Evolutionary conservation across 257 asterid genomes (phyloP).

Genomic region (Fraxinus pennsylvanica): DNA sequence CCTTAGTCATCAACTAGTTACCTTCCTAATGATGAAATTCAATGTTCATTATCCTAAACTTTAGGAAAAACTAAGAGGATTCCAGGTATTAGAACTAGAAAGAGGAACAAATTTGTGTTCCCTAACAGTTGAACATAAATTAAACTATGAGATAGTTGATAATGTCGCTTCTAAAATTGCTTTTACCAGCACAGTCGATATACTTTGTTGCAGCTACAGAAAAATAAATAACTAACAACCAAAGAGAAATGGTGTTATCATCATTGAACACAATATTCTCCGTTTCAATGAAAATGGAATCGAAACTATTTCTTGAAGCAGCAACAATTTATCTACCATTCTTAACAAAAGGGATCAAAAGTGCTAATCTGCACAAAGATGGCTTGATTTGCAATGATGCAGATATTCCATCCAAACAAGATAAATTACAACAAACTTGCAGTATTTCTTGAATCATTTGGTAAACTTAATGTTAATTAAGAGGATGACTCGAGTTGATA

Average conservation of each 20-base stretch:
- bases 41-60: not conserved
- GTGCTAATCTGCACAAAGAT: not conserved
- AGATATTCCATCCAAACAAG: not conserved
- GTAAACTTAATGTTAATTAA: not conserved
- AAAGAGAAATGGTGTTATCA: not conserved
- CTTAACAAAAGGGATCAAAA: not conserved
- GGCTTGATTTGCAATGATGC: not conserved
- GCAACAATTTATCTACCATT: not conserved
- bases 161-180: not conserved
- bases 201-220: not conserved
- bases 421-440: not conserved
- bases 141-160: not conserved
- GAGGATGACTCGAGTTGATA: not conserved
- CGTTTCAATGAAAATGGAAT: constrained; percentile 7
- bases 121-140: not conserved
- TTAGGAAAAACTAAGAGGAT: not conserved
- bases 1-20: not conserved
- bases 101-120: not conserved
- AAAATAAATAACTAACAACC: not conserved
- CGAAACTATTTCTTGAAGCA: not conserved
- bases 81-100: not conserved
- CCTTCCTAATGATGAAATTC: not conserved
- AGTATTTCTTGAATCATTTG: not conserved
- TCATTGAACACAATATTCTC: not conserved
- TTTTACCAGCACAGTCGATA: not conserved